phyloP scores from a whole-genome alignment of 352 stramenopile genomes.

The Thalassiosira livingstoniorum region DNA sequence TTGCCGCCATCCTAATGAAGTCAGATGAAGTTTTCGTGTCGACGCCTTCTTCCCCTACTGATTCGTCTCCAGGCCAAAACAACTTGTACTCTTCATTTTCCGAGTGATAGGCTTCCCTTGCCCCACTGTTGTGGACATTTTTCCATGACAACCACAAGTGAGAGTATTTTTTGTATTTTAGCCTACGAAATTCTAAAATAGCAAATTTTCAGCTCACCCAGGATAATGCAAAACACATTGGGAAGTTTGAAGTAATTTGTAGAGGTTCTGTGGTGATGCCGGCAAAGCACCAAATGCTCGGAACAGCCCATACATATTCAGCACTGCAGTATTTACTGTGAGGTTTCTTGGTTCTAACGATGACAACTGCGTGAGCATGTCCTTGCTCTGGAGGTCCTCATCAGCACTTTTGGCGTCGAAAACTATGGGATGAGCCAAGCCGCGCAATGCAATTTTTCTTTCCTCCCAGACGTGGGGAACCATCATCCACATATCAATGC shows the following conservation, averaged over 20 bases:
- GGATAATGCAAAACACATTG: slow-evolving; percentile 83
- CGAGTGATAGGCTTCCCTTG: slow-evolving; percentile 75
- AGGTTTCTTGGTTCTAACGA: not conserved
- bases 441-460: slow-evolving; percentile 41
- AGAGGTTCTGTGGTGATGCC: slow-evolving; percentile 83
- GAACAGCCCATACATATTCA: slow-evolving; percentile 35
- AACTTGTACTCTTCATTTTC: slow-evolving; percentile 79
- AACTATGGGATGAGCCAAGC: slow-evolving; percentile 67
- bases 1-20: slow-evolving; percentile 80
- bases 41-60: not conserved
- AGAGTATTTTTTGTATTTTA: too few relatives aligned
- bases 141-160: too few relatives aligned
- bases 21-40: slow-evolving; percentile 29
- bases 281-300: slow-evolving; percentile 79
- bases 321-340: not conserved
- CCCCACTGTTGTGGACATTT: too few relatives aligned
- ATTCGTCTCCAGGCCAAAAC: slow-evolving; percentile 80
- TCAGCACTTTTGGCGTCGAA: slow-evolving; percentile 24
- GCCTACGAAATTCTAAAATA: too few relatives aligned
- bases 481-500: slow-evolving; percentile 68
- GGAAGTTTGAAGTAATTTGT: slow-evolving; percentile 74
- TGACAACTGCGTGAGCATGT: too few relatives aligned
- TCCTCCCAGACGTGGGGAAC: slow-evolving; percentile 61
- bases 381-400: not conserved
- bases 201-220: too few relatives aligned